Base-by-base conservation (phyloP, 352 stramenopile genomes). In the Paralagenidium karlingii region DNA sequence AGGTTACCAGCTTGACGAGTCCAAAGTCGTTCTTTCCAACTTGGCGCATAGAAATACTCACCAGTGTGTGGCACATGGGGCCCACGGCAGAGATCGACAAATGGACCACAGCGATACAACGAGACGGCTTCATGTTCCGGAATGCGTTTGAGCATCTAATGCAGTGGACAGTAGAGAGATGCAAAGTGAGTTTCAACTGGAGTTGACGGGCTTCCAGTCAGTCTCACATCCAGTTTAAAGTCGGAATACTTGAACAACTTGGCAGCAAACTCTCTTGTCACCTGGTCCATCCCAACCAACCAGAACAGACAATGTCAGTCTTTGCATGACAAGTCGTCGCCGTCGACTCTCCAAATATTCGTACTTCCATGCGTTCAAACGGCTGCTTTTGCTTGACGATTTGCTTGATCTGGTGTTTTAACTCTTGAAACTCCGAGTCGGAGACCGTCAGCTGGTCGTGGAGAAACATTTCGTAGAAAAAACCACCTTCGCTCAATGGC, bases 401-500 rank as follows among this genome's bases (percentile, higher is more conserved):
- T 43, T 85, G 86, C 58, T 97, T 94, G 67, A 98, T 96, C 28
- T 65, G 58, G 40, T 89, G 58, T 36, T 83, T 64, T 6, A 99
- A 61, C 28, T 76, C 73, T 15, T 49, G 47, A 51, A 89, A 87
- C 43, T 91, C 74, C 24, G 40, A 51, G 41, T 89, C 74, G 1
- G 69, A 86, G 12, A 89, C 60, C 15, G 78, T 91, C 20, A 58
- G 47, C 22, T 55, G 55, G 43, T 84, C 60, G 24, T 68, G 41
- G 6, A 91, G 44, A 30, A 78, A 87, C 75, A 86, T 87, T 38
- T 91, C 96, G 66, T 99, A 99, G 62, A 99, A 99, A 58, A 99
- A 99, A 19, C 96, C 96, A 46, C 92, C 89, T 34, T 97, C 85
- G 19, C 45, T 60, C n/a, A 99, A 55, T 21, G 96, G 69, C 13